Conservation (phyloP, 441 rosid genomes). For the Pelargonium australe region DNA sequence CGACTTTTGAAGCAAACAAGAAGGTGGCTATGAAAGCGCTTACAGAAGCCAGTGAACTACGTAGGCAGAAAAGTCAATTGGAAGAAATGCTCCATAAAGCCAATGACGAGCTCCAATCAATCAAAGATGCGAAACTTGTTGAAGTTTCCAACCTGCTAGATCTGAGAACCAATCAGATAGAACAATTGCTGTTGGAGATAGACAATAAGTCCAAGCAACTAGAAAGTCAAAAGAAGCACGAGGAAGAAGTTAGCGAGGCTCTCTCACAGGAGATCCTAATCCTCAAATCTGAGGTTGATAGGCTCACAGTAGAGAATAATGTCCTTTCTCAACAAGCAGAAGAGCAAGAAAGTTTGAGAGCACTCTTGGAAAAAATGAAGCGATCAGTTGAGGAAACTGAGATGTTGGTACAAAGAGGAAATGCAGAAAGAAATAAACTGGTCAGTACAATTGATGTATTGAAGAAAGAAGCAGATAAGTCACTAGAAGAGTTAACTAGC, state of each 20-base stretch:
- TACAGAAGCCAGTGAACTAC: conserved; percentile 55
- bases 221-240: conserved; percentile 42
- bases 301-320: conserved; percentile 33
- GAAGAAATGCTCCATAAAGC: conserved; percentile 55
- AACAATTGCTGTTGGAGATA: conserved; percentile 23
- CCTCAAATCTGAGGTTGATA: conserved; percentile 48
- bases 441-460: conserved; percentile 31
- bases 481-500: conserved; percentile 37
- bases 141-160: conserved; percentile 39
- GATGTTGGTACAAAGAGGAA: conserved; percentile 33
- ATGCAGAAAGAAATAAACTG: conserved; percentile 42
- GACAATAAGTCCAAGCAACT: conserved; percentile 34
- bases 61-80: conserved; percentile 43
- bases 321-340: conserved; percentile 37
- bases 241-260: conserved; percentile 40
- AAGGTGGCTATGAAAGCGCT: conserved; percentile 62
- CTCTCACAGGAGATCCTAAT: conserved; percentile 33
- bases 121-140: conserved; percentile 34
- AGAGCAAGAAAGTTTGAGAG: conserved; percentile 33
- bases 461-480: conserved; percentile 47
- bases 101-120: conserved; percentile 41
- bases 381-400: conserved; percentile 35
- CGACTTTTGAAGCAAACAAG: conserved; percentile 62
- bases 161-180: conserved; percentile 38
- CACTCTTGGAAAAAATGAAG: conserved; percentile 41